Evolutionary conservation across 805 yeast species (phyloP).

Genomic region (Hagleromyces aurorensis): DNA sequence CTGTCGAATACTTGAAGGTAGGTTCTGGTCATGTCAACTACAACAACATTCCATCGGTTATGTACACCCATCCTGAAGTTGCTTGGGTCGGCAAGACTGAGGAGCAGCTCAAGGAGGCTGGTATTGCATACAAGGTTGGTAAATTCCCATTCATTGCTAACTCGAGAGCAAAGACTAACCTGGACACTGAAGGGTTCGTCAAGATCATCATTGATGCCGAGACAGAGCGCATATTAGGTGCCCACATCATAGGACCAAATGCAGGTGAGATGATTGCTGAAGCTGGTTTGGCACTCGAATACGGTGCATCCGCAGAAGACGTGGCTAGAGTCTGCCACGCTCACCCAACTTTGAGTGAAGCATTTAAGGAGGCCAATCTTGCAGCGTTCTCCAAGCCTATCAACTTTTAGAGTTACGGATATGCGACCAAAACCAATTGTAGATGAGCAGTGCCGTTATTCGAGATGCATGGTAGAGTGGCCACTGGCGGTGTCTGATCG

Average conservation of each 20-base stretch:
- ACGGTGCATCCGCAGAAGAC: slow-evolving; percentile 98
- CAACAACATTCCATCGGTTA: slow-evolving; percentile 94
- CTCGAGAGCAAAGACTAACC: slow-evolving; percentile 98
- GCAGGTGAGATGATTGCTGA: slow-evolving; percentile 99
- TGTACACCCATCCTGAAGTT: slow-evolving; percentile 99
- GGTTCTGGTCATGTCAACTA: slow-evolving; percentile 99
- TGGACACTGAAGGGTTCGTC: slow-evolving; percentile 95
- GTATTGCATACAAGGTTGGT: slow-evolving; percentile 86
- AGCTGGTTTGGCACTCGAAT: slow-evolving; percentile 94
- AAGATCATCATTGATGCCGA: slow-evolving; percentile 94
- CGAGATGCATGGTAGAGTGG: too few species aligned
- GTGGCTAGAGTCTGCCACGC: slow-evolving; percentile 97
- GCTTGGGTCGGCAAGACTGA: slow-evolving; percentile 99
- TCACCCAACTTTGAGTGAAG: slow-evolving; percentile 97
- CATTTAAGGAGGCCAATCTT: slow-evolving; percentile 96
- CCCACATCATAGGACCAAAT: slow-evolving; percentile 94
- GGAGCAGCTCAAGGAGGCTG: slow-evolving; percentile 87
- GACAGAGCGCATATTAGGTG: slow-evolving; percentile 93
- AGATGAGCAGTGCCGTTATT: too few species aligned
- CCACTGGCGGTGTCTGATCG: too few species aligned
- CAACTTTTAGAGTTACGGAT: too few species aligned
- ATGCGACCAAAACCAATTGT: too few species aligned
- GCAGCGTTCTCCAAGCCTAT: slow-evolving; percentile 87
- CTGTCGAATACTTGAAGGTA: slow-evolving; percentile 84
- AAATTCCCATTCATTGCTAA: slow-evolving; percentile 98